Base-by-base conservation (phyloP, 1,284 basidiomycete species). In the Fomitopsis palustris region DNA sequence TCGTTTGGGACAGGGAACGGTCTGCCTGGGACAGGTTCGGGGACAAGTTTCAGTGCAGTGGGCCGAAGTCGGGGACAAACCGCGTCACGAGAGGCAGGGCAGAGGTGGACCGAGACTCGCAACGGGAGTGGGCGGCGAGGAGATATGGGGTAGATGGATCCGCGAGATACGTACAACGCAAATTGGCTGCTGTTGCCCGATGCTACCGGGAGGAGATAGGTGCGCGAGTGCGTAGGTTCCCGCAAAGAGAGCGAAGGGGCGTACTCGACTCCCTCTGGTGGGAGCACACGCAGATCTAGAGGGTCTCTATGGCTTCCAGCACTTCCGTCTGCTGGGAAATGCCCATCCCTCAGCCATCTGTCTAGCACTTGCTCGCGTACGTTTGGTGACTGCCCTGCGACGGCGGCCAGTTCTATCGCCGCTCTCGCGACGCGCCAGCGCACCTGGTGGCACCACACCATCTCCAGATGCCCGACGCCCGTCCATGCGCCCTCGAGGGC, bases 381-480 rank as follows among this genome's bases (percentile, higher is more conserved):
- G 3, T 61, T 52, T 0, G 70, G 64, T 6, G 70, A 67, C 1
- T 23, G 31, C 38, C 27, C 29, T 14, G 60, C 55, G 7, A 74
- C 69, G 4, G 68, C 71, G 2, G 82, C 84, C 52, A 94, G 78
- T 62, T 93, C 88, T 5, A 98, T 75, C 10, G 89, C 82, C 7
- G 86, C 85, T 47, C 90, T 80, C 2, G 96, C 96, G 16, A 98
- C 79, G 37, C 87, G 84, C 86, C 90, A 92, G 31, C 97, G 87
- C 17, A 98, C 87, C 74, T 99, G 97, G 73, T 98, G 93, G 72
- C 97, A 99, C 97, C 97, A 99, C 12, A 98, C 93, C 84, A 98
- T 96, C 57, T 94, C 95, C 54, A 90, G 86, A 73, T 99, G 97
- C 39, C 96, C 96, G 3, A 98, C 92, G 1, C 94, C 92, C 0